A percentile compares a stretch with the other conserved stretches of the same genome.
Conservation (phyloP, 2,329 filamentous ascomycete genomes). For the Beauveria sp. region DNA sequence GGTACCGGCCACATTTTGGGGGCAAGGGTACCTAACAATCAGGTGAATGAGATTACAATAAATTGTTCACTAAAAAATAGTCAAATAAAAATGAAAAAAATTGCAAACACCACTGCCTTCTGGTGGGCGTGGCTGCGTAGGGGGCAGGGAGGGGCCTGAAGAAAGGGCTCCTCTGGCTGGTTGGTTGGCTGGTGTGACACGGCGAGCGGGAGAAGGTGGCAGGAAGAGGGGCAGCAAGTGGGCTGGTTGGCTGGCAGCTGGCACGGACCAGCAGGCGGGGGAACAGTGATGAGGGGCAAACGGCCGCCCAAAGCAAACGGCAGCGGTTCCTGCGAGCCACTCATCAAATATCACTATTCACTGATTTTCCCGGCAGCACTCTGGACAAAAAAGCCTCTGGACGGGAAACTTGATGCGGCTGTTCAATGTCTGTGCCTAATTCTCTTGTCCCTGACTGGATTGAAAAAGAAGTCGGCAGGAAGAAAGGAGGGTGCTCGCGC, state of each 20-base stretch:
- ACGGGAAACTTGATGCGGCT: too few relatives aligned
- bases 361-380: too few relatives aligned
- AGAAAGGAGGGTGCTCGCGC: too few relatives aligned
- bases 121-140: neutral
- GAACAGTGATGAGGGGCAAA: neutral
- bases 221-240: neutral
- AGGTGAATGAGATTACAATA: too few relatives aligned
- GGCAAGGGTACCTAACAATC: neutral
- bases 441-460: too few relatives aligned
- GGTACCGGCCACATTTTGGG: neutral
- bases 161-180: neutral
- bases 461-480: too few relatives aligned
- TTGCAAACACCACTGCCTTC: too few relatives aligned
- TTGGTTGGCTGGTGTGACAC: neutral
- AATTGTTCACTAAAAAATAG: neutral
- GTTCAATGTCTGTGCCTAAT: too few relatives aligned
- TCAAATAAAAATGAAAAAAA: neutral
- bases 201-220: neutral
- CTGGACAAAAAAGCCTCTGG: too few relatives aligned
- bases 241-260: neutral
- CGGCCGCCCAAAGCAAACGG: neutral
- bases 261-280: conserved; percentile 3
- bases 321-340: conserved; percentile 1
- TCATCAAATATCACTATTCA: neutral
- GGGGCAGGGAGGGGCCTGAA: neutral